phyloP scores from a whole-genome alignment of 2,329 filamentous ascomycete genomes.

The Calonectria naviculata region DNA sequence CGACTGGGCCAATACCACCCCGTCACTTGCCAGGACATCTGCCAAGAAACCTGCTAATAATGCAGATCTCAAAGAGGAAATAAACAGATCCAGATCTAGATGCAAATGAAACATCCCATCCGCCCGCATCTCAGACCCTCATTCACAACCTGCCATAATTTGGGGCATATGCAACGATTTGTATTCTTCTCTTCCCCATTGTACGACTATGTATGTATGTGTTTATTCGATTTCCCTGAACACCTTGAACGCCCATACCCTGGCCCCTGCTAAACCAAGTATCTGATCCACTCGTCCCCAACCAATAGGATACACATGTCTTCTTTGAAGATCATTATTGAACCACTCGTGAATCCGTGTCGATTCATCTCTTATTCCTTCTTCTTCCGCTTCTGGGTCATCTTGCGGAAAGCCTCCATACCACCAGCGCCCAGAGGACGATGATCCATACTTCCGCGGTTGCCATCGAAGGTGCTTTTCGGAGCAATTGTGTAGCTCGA shows the following conservation, averaged over 20 bases:
- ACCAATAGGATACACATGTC: constrained; percentile 32
- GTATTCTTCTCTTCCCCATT: not conserved
- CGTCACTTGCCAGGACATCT: too few relatives aligned
- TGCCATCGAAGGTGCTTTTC: constrained; percentile 70
- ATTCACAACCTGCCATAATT: not conserved
- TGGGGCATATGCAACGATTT: not conserved
- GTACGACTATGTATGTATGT: constrained; percentile 14
- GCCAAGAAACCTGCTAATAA: not conserved
- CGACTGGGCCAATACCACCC: not conserved
- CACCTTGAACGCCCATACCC: constrained; percentile 37
- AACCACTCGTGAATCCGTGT: not conserved
- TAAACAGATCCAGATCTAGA: not conserved
- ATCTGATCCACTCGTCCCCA: constrained; percentile 31
- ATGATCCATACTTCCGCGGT: constrained; percentile 61
- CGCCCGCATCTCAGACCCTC: too few relatives aligned
- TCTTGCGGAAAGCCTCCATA: constrained; percentile 73
- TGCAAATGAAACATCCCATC: not conserved
- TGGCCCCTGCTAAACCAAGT: constrained; percentile 25
- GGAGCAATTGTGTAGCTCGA: constrained; percentile 70
- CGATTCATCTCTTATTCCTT: constrained; percentile 32
- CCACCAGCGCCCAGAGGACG: constrained; percentile 72
- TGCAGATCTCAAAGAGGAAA: not conserved
- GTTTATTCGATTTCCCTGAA: constrained; percentile 21
- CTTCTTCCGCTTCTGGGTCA: constrained; percentile 74
- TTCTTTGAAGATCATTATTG: constrained; percentile 8